Conservation (phyloP, 257 asterid genomes). For the Orobanche coerulescens region DNA sequence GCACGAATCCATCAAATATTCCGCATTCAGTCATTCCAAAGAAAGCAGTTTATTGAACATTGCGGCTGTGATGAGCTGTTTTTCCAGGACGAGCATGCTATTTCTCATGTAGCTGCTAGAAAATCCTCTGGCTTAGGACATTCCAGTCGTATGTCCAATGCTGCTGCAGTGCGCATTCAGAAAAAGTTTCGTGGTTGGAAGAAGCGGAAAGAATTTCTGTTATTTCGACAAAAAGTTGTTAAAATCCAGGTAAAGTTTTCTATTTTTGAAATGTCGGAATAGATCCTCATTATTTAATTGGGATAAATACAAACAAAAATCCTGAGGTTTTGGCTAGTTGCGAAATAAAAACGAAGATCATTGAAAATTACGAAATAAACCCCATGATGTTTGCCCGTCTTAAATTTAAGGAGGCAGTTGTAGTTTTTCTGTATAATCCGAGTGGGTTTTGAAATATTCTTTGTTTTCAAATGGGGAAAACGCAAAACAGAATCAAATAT, state of each 20-base stretch:
- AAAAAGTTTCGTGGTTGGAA: constrained; percentile 74
- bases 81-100: constrained; percentile 42
- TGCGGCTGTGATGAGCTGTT: constrained; percentile 26
- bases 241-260: constrained; percentile 54
- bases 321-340: no score
- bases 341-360: no score
- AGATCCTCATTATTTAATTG: not conserved
- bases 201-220: constrained; percentile 59
- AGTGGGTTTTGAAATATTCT: no score
- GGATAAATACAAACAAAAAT: no score
- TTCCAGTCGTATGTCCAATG: constrained; percentile 38
- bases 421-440: no score
- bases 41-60: constrained; percentile 46
- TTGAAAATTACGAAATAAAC: no score
- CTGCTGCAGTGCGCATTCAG: constrained; percentile 68
- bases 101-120: constrained; percentile 45
- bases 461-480: no score
- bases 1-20: constrained; percentile 74
- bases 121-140: constrained; percentile 42
- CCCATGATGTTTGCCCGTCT: no score
- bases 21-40: constrained; percentile 67
- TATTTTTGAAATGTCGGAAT: not conserved
- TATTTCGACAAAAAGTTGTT: constrained; percentile 58
- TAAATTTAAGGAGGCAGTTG: no score
- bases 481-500: no score